Evolutionary conservation across 768 basidiomycete species (phyloP).

Genomic region (Podaxis pistillaris): DNA sequence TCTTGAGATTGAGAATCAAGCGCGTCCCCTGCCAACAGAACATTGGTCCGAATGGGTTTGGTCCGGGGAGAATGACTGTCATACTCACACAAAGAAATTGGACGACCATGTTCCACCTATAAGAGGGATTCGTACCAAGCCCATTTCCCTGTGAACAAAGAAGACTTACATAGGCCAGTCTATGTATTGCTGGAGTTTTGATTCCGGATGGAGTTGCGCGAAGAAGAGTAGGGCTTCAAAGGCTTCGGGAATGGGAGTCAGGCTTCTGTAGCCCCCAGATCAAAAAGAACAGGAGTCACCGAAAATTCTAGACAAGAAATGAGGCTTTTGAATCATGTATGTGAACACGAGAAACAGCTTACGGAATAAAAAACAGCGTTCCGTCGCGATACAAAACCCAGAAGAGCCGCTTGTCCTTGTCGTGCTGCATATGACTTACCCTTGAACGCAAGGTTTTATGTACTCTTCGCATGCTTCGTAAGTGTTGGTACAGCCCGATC

Average conservation of each 20-base stretch:
- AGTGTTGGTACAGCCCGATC: background rate
- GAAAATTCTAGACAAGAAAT: background rate
- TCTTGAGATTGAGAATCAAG: background rate
- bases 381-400: background rate
- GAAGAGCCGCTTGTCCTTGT: background rate
- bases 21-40: background rate
- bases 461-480: background rate
- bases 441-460: background rate
- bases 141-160: background rate
- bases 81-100: background rate
- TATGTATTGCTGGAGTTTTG: background rate
- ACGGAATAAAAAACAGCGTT: background rate
- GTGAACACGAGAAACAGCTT: background rate
- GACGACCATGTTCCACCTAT: background rate
- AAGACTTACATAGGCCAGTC: background rate
- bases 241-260: background rate
- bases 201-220: background rate
- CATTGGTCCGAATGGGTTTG: background rate
- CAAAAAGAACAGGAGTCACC: background rate
- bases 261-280: background rate
- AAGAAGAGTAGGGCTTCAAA: background rate
- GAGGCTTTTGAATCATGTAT: background rate
- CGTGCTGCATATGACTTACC: background rate
- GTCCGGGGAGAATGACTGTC: background rate
- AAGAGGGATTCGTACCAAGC: background rate